These are phyloP conservation scores for Colletotrichum tropicale DNA, from an alignment of 2,329 filamentous ascomycete species.

Conservation along the genomic window DNA sequence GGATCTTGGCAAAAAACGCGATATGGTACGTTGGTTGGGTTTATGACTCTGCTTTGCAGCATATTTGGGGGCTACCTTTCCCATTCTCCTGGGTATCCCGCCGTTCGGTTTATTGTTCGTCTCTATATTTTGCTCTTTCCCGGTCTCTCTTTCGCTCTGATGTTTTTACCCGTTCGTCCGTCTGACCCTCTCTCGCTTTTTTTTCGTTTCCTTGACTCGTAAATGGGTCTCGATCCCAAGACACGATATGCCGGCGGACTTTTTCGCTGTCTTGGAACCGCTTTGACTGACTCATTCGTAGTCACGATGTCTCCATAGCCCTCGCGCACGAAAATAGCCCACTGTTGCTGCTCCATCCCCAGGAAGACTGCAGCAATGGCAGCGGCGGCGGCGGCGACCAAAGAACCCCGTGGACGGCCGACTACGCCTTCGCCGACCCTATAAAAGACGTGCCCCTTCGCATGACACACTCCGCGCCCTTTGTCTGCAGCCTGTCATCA, in stretches of 20 bases:
- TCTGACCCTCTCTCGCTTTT: constrained; percentile 3
- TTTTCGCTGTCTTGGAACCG: neutral
- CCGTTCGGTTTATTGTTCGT: constrained; percentile 46
- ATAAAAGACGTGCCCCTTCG: constrained; percentile 42
- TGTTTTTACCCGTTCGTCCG: neutral
- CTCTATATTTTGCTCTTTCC: constrained; percentile 21
- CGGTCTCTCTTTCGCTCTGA: constrained; percentile 15
- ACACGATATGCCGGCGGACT: constrained; percentile 7
- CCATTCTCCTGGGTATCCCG: neutral
- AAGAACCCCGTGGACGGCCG: constrained; percentile 12
- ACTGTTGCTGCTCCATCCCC: constrained; percentile 34
- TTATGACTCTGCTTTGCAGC: neutral
- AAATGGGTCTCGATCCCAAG: constrained; percentile 5
- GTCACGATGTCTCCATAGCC: constrained; percentile 52
- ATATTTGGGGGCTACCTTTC: neutral
- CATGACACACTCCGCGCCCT: constrained; percentile 50
- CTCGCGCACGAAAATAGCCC: constrained; percentile 51
- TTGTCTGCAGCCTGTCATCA: constrained; percentile 27
- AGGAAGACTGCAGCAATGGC: neutral
- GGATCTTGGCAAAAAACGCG: constrained; percentile 51
- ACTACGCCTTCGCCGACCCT: constrained; percentile 46
- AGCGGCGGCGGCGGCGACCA: neutral
- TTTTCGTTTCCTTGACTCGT: constrained; percentile 5
- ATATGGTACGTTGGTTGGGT: constrained; percentile 43
- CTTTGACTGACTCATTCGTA: constrained; percentile 26